These are phyloP conservation scores for Amaranthus cruentus DNA, from an alignment of 148 eudicot species.

Conservation along the genomic window DNA sequence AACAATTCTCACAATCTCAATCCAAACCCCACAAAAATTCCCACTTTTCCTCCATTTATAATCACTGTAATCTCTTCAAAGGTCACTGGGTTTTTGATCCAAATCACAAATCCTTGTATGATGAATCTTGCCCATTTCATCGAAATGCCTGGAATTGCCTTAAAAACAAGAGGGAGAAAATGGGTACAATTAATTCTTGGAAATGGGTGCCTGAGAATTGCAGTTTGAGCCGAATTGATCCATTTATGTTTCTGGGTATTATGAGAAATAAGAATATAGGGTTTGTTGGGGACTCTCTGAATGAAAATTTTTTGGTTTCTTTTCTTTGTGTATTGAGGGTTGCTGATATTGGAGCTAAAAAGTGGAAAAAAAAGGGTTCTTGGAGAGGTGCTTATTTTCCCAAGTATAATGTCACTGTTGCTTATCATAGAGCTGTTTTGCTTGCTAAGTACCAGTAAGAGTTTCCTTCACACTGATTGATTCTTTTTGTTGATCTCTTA, in stretches of 20 bases:
- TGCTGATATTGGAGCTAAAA: constrained; percentile 68
- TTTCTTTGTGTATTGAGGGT: constrained; percentile 65
- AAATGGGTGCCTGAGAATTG: constrained; percentile 79
- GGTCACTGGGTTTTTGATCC: constrained; percentile 69
- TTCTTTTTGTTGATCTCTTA: no score
- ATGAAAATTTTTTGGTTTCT: constrained; percentile 69
- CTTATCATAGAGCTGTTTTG: constrained; percentile 89
- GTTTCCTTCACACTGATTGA: not conserved
- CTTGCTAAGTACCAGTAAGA: constrained; percentile 74
- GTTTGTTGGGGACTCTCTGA: constrained; percentile 91
- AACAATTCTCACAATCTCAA: constrained; percentile 10
- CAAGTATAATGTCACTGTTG: constrained; percentile 71
- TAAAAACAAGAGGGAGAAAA: constrained; percentile 50
- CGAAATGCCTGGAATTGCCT: constrained; percentile 88
- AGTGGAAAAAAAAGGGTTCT: constrained; percentile 87
- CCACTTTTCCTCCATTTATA: constrained; percentile 8
- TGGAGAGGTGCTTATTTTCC: constrained; percentile 95
- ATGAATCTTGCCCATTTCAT: constrained; percentile 78
- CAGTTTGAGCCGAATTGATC: constrained; percentile 52
- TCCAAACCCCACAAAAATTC: constrained; percentile 12
- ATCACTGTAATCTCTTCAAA: constrained; percentile 53
- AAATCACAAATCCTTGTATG: constrained; percentile 55
- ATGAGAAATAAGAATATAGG: constrained; percentile 78
- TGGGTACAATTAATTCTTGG: constrained; percentile 74
- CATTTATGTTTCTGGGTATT: constrained; percentile 50